A percentile compares a stretch with the other conserved stretches of the same genome.
phyloP scores from a whole-genome alignment of 1,284 basidiomycete genomes.

The Cystobasidiaceae sp. region DNA sequence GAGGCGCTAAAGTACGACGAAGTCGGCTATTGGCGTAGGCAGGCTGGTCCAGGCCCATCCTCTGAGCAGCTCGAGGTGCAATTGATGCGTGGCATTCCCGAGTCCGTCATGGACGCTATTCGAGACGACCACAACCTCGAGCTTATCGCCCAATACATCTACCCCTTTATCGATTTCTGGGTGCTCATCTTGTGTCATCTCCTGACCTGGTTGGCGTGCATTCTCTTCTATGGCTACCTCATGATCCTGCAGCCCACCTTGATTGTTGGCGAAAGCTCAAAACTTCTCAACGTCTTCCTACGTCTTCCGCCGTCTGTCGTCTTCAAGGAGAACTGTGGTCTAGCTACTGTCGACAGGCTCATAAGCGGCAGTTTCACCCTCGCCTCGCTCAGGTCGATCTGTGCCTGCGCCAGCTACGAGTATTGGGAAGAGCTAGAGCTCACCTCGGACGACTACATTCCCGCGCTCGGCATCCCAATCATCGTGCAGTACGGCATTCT shows the following conservation, averaged over 20 bases:
- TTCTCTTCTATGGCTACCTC: not conserved
- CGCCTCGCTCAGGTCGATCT: not conserved
- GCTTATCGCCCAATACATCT: not conserved
- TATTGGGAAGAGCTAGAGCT: not conserved
- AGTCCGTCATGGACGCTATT: not conserved
- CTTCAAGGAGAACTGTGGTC: not conserved
- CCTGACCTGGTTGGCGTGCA: slow-evolving; percentile 1
- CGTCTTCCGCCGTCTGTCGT: not conserved
- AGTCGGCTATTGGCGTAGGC: not conserved
- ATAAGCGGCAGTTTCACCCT: not conserved
- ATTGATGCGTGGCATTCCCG: not conserved
- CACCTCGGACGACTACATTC: not conserved
- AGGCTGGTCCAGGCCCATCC: not conserved
- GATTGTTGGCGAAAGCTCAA: slow-evolving; percentile 3
- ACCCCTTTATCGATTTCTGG: slow-evolving; percentile 8
- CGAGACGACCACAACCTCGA: not conserved
- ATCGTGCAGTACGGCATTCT: not conserved
- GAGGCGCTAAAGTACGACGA: not conserved
- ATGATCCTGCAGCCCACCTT: not conserved
- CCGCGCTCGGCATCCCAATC: not conserved
- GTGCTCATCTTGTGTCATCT: not conserved
- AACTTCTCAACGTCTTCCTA: not conserved
- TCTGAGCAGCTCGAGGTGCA: not conserved
- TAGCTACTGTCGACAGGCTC: not conserved
- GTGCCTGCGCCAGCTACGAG: not conserved